Evolutionary conservation across 148 eudicot genomes (phyloP), one percentile per base, ranked within the genome.

Genomic region (Suaeda aralocaspica): DNA sequence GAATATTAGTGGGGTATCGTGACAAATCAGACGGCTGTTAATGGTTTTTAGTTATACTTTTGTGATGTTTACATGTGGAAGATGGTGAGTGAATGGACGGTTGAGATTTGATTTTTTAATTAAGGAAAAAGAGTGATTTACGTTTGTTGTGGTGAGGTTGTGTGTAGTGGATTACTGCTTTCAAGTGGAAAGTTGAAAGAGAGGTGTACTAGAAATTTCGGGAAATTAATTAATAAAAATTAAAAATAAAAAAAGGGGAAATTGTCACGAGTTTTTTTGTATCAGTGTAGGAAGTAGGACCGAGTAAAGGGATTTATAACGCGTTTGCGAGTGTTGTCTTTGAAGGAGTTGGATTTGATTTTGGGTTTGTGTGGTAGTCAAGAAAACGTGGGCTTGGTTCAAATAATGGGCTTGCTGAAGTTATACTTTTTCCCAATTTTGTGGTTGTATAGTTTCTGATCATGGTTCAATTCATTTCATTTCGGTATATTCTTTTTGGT

Each of bases 121-220:
- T 25, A 14, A 22, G 19, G 10, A 7, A 22, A 49, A 22, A 49
- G 53, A 49, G 68, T 1, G 59, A 19, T 14, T 30, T 19, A 52
- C n/a, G 45, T 51, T 31, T 67, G 26, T 30, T 67, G 34, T 11
- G 31, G 30, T 67, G 71, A 31, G 71, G 19, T 14, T 33, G 71
- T 30, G 42, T n/a, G 59, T 67, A 67, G 71, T 31, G 46, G 9
- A 68, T 68, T 68, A 56, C 25, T 10, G 59, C 19, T 45, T 64
- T n/a, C n/a, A n/a, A n/a, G n/a, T n/a, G n/a, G n/a, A n/a, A n/a
- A n/a, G n/a, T 11, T 36, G 11, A 13, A 4, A 1, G 45, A 41
- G 36, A 11, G 67, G 10, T 2, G 22, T 9, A 24, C 50, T 0
- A 49, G 52, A 64, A 42, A 12, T 39, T 41, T 41, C 67, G 41